These are phyloP conservation scores for Panus rudis DNA, from an alignment of 768 basidiomycete species.

Conservation along the genomic window DNA sequence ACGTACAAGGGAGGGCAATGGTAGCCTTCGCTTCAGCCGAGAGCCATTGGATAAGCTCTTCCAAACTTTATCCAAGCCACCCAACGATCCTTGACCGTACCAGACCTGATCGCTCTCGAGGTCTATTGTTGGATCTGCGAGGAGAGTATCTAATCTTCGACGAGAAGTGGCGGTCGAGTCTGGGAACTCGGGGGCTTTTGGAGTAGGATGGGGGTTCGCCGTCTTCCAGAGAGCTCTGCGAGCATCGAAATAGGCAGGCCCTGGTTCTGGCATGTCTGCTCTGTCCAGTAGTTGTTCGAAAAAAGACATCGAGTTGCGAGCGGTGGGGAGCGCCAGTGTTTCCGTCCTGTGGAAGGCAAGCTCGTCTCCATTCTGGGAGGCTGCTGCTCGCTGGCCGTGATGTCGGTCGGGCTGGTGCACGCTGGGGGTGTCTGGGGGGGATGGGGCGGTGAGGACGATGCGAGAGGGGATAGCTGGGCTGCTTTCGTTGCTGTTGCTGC, in stretches of 20 bases:
- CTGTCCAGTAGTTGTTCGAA: conserved; percentile 36
- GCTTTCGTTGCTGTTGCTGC: conserved; percentile 4
- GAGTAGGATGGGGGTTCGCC: conserved; percentile 19
- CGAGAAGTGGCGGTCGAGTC: conserved; percentile 30
- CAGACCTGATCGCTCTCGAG: conserved; percentile 46
- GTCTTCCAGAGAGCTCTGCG: conserved; percentile 59
- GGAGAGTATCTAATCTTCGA: conserved; percentile 18
- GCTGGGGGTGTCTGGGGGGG: conserved; percentile 13
- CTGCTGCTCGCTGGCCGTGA: no score
- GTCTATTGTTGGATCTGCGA: not conserved
- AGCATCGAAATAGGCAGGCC: conserved; percentile 55
- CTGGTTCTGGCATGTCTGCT: conserved; percentile 48
- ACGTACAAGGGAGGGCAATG: conserved; percentile 32
- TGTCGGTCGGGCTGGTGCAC: no score
- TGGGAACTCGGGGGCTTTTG: conserved; percentile 12
- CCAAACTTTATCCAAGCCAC: conserved; percentile 58
- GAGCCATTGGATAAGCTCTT: conserved; percentile 52
- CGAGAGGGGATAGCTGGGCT: conserved; percentile 1
- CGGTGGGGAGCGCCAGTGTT: not conserved
- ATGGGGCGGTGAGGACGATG: conserved; percentile 19
- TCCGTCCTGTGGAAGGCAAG: not conserved
- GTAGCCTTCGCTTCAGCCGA: conserved; percentile 51
- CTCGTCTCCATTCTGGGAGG: not conserved
- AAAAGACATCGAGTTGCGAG: conserved; percentile 10
- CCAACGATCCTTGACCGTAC: no score